These are phyloP conservation scores for Chaetomium strumarium DNA, from an alignment of 2,329 filamentous ascomycete species.

Conservation along the genomic window DNA sequence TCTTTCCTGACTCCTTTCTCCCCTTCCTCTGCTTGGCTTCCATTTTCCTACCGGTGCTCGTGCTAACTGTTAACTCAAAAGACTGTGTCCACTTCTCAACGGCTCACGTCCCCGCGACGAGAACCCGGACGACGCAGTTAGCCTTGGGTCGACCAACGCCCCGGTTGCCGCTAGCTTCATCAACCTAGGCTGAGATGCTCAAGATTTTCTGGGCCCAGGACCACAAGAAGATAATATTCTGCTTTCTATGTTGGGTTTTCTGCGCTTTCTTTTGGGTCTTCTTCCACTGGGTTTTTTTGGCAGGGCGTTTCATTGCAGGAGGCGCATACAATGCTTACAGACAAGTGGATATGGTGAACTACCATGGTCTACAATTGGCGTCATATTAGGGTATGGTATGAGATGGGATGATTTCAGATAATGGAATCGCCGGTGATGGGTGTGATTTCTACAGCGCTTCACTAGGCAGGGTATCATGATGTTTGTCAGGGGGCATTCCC, in stretches of 20 bases:
- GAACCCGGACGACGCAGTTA: constrained; percentile 47
- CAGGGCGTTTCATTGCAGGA: not conserved
- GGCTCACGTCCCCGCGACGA: constrained; percentile 65
- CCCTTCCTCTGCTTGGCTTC: not conserved
- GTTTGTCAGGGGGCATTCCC: too few relatives aligned
- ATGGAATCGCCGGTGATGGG: too few relatives aligned
- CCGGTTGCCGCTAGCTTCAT: constrained; percentile 27
- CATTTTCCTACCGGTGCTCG: constrained; percentile 11
- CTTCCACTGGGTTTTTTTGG: not conserved
- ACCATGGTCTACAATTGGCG: too few relatives aligned
- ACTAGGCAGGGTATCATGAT: too few relatives aligned
- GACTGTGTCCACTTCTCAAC: constrained; percentile 78
- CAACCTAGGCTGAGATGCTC: constrained; percentile 13
- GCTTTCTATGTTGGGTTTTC: not conserved
- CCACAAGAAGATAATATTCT: not conserved
- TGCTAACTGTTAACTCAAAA: constrained; percentile 33
- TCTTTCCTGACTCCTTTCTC: constrained; percentile 22
- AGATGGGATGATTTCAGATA: too few relatives aligned
- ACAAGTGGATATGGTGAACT: too few relatives aligned
- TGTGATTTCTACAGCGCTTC: too few relatives aligned
- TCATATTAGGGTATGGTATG: too few relatives aligned
- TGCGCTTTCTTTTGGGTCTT: too few relatives aligned
- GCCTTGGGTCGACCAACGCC: constrained; percentile 23
- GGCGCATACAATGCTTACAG: too few relatives aligned
- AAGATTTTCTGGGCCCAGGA: not conserved